phyloP scores from a whole-genome alignment of 805 yeast species.

The Yarrowia sp. region DNA sequence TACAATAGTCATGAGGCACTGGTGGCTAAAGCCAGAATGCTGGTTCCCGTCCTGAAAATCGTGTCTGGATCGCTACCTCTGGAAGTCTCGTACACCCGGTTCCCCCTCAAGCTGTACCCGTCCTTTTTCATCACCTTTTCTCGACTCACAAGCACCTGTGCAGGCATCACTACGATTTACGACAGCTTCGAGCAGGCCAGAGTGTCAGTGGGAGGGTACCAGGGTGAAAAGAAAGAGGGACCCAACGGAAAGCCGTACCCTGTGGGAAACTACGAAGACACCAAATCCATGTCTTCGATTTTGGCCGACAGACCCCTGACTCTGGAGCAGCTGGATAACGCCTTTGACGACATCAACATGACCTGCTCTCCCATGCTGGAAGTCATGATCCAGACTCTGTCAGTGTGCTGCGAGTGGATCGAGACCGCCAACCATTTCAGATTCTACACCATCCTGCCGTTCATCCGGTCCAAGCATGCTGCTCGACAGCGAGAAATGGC shows the following conservation, averaged over 20 bases:
- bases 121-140: conserved; percentile 25
- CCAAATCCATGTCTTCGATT: conserved; percentile 12
- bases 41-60: conserved; percentile 8
- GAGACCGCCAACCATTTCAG: conserved; percentile 23
- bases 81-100: conserved; percentile 14
- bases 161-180: conserved; percentile 25
- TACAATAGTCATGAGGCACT: conserved; percentile 11
- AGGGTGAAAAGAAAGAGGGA: not conserved
- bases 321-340: conserved; percentile 1
- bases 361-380: conserved; percentile 3
- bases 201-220: not conserved
- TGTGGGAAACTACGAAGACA: not conserved
- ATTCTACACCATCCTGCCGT: conserved; percentile 24
- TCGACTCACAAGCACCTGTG: conserved; percentile 12
- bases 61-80: conserved; percentile 4
- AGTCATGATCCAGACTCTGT: not conserved
- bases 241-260: conserved; percentile 8
- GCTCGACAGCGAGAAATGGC: conserved; percentile 4
- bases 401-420: conserved; percentile 14
- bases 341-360: conserved; percentile 19
- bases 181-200: conserved; percentile 19
- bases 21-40: conserved; percentile 2
- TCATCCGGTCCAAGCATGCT: not conserved
- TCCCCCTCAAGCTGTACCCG: conserved; percentile 15
- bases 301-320: conserved; percentile 4